Base-by-base conservation (phyloP, 2,329 filamentous ascomycete species). In the Aspergillus neoniger region DNA sequence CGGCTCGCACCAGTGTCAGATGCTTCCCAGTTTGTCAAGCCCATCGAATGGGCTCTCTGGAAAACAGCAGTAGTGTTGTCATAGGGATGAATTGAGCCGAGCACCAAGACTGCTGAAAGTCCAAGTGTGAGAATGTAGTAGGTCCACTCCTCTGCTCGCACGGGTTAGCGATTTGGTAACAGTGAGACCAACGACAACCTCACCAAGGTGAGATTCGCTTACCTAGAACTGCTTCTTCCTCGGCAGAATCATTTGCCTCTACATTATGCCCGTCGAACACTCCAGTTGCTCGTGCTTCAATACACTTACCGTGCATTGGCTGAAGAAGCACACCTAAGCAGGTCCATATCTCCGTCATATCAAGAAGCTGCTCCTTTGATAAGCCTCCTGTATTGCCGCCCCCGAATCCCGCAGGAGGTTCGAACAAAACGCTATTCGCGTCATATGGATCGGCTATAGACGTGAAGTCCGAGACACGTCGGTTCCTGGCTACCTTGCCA, bases 281-380 rank as follows among this genome's bases (percentile, higher is more conserved):
- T 5, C 86, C 86, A 59, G 77, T 79, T 32, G 80, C 75, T 30
- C 84, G 78, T 23, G 86, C 86, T 66, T 86, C 81, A 21, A 77
- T 76, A 28, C 81, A 81, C 55, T 82, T 81, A 1, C 82, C 84
- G 59, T 83, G 81, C 52, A 87, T 82, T 9, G 80, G 80, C 55
- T 84, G 81, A 3, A 88, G 72, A 7, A 89, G 73, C 5, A 83
- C 80, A 19, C 80, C 79, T 43, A 88, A 70, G 66, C 86, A 88
- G 9, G 82, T 85, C 86, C 86, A 88, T 10, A 88, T 79, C 67
- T 88, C 86, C 41, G 81, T 85, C 79, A 88, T 86, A 68, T 88
- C 85, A 64, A 86, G 87, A 9, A 88, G 76, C 65, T 88, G 81
- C 57, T 80, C 78, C 4, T 82, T 79, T 7, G 78, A 80, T 43